These are phyloP conservation scores for Rasamsonia emersonii DNA, from an alignment of 2,329 filamentous ascomycete species.

Conservation along the genomic window DNA sequence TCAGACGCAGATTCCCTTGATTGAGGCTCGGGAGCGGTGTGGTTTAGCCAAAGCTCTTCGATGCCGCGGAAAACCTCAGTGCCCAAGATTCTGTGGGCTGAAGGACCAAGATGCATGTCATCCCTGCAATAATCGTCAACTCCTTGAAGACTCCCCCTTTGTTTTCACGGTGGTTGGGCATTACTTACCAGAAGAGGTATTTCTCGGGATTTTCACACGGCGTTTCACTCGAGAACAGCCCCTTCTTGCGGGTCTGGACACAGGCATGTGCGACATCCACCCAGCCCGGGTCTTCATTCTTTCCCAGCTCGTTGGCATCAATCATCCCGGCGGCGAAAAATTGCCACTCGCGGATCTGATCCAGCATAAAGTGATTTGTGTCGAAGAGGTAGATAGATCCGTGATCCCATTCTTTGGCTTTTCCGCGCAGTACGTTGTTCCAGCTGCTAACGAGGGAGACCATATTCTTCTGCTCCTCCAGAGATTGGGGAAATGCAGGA, in stretches of 20 bases:
- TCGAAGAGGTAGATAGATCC: constrained; percentile 31
- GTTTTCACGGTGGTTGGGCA: constrained; percentile 6
- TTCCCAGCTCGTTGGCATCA: constrained; percentile 26
- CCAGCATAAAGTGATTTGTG: constrained; percentile 29
- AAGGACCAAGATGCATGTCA: constrained; percentile 32
- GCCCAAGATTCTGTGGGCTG: constrained; percentile 30
- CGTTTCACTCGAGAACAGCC: constrained; percentile 18
- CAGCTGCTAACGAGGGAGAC: constrained; percentile 26
- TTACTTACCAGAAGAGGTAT: constrained; percentile 33
- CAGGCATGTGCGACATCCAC: constrained; percentile 29
- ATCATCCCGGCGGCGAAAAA: constrained; percentile 26
- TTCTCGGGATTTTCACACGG: constrained; percentile 28
- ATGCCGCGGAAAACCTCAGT: constrained; percentile 30
- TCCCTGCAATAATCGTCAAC: constrained; percentile 23
- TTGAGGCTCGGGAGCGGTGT: constrained; percentile 1
- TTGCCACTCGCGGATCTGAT: constrained; percentile 32
- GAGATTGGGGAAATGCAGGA: constrained; percentile 22
- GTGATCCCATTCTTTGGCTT: constrained; percentile 23
- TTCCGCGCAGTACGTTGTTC: constrained; percentile 23
- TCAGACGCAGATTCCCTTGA: not conserved
- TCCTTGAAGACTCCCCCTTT: constrained; percentile 7
- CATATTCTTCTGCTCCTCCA: constrained; percentile 25
- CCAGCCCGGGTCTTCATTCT: constrained; percentile 25
- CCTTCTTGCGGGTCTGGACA: constrained; percentile 18
- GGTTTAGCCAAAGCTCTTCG: constrained; percentile 23